A percentile compares a stretch with the other conserved stretches of the same genome.
phyloP scores from a whole-genome alignment of 371 early-diverging fungal species.

The Apophysomyces ossiformis region DNA sequence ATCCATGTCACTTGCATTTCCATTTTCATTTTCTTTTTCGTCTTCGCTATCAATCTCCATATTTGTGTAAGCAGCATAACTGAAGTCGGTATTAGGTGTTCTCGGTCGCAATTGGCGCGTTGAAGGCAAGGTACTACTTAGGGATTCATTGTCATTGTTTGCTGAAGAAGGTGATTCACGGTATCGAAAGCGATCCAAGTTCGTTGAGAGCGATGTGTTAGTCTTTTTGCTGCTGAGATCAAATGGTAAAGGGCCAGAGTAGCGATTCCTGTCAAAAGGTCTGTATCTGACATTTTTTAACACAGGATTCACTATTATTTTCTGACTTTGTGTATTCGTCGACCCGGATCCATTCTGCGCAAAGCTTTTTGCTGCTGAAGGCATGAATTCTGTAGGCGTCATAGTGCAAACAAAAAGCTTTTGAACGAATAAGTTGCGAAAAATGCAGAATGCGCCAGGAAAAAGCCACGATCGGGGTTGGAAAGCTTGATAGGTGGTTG shows the following conservation, averaged over 20 bases:
- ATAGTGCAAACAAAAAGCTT: background rate
- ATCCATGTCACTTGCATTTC: background rate
- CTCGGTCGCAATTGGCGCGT: constrained; percentile 2
- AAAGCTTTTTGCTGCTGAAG: background rate
- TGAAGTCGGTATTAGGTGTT: background rate
- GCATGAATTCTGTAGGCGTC: background rate
- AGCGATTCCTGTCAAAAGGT: background rate
- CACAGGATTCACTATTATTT: constrained; percentile 1
- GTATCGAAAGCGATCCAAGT: background rate
- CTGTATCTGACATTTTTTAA: background rate
- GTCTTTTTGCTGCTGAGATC: constrained; percentile 8
- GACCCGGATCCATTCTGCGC: background rate
- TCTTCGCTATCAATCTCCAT: background rate
- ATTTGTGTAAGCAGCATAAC: background rate
- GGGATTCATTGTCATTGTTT: background rate
- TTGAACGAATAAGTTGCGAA: background rate
- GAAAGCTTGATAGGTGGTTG: too few relatives aligned
- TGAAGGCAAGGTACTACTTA: background rate
- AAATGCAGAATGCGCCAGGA: too few relatives aligned
- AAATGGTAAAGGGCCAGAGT: background rate
- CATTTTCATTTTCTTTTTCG: background rate
- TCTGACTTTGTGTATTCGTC: background rate
- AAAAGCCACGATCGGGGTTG: too few relatives aligned
- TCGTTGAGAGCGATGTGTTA: background rate
- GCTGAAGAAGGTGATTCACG: background rate